Conservation (phyloP, 2,329 filamentous ascomycete genomes). For the Leptographium lundbergii region DNA sequence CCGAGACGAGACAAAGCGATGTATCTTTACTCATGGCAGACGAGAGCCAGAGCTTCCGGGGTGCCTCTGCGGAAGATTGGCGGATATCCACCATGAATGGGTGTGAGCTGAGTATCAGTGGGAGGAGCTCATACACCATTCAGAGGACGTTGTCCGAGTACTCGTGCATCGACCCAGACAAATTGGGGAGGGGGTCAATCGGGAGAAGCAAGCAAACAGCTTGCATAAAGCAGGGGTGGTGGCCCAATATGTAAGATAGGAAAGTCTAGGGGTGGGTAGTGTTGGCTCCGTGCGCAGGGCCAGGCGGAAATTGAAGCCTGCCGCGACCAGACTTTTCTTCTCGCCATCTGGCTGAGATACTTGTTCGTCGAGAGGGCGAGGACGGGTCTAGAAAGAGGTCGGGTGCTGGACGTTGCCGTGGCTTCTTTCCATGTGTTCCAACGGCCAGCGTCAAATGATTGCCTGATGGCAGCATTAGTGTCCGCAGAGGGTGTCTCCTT, state of each 20-base stretch:
- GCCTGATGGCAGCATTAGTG: neutral
- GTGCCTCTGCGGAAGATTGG: too few species aligned
- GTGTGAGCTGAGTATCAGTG: neutral
- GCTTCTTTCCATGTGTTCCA: too few species aligned
- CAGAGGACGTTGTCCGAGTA: too few species aligned
- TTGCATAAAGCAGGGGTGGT: conserved; percentile 4
- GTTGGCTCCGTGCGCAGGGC: neutral
- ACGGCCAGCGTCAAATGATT: too few species aligned
- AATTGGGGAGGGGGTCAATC: neutral
- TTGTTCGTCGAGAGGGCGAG: too few species aligned
- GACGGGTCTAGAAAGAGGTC: too few species aligned
- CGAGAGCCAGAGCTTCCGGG: too few species aligned
- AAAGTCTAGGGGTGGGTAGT: neutral
- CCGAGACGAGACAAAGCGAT: neutral
- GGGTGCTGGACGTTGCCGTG: too few species aligned
- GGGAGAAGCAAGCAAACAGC: neutral
- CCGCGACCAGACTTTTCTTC: too few species aligned
- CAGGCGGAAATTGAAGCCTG: neutral
- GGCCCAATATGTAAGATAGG: neutral
- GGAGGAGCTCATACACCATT: neutral
- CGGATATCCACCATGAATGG: neutral
- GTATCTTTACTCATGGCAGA: too few species aligned
- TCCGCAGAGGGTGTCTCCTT: neutral
- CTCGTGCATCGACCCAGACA: neutral
- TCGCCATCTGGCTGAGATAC: too few species aligned